These are phyloP conservation scores for Penicillium longicatenatum DNA, from an alignment of 495 filamentous ascomycete species.

Conservation along the genomic window DNA sequence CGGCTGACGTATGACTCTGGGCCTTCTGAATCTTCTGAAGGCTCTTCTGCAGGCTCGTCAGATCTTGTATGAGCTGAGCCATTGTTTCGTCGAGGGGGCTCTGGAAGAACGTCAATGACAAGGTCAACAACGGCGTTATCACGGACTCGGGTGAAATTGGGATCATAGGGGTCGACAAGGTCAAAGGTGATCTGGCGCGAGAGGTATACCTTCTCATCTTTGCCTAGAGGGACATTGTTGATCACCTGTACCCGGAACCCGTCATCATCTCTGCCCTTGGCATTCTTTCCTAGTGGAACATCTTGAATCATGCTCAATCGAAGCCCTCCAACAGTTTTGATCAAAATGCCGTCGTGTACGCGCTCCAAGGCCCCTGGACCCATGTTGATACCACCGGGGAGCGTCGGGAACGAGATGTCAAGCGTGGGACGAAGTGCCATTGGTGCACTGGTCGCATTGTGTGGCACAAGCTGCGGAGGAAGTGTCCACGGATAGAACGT, in stretches of 20 bases:
- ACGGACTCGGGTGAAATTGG: slow-evolving; percentile 76
- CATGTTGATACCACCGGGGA: slow-evolving; percentile 53
- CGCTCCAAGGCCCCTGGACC: slow-evolving; percentile 60
- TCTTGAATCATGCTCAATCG: slow-evolving; percentile 81
- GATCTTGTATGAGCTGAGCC: slow-evolving; percentile 39
- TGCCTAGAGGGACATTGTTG: slow-evolving; percentile 77
- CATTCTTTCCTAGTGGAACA: slow-evolving; percentile 36
- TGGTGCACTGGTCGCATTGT: slow-evolving; percentile 69
- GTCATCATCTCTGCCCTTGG: slow-evolving; percentile 32
- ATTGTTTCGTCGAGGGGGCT: slow-evolving; percentile 40
- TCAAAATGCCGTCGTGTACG: slow-evolving; percentile 70
- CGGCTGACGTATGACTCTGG: slow-evolving; percentile 20
- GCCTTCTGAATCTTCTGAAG: slow-evolving; percentile 19
- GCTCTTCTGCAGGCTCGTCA: slow-evolving; percentile 29
- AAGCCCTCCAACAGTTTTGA: slow-evolving; percentile 77
- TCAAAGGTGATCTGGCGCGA: slow-evolving; percentile 73
- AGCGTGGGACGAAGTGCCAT: slow-evolving; percentile 64
- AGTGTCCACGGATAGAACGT: slow-evolving; percentile 94
- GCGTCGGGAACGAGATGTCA: slow-evolving; percentile 79
- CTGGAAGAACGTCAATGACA: slow-evolving; percentile 58
- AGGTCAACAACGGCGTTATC: slow-evolving; percentile 75
- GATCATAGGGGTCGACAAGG: slow-evolving; percentile 70
- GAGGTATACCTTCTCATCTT: slow-evolving; percentile 87
- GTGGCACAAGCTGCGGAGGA: slow-evolving; percentile 69
- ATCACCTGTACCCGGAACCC: slow-evolving; percentile 74